These are phyloP conservation scores for Pelargonium nanum DNA, from an alignment of 345 rosid species.

Conservation along the genomic window DNA sequence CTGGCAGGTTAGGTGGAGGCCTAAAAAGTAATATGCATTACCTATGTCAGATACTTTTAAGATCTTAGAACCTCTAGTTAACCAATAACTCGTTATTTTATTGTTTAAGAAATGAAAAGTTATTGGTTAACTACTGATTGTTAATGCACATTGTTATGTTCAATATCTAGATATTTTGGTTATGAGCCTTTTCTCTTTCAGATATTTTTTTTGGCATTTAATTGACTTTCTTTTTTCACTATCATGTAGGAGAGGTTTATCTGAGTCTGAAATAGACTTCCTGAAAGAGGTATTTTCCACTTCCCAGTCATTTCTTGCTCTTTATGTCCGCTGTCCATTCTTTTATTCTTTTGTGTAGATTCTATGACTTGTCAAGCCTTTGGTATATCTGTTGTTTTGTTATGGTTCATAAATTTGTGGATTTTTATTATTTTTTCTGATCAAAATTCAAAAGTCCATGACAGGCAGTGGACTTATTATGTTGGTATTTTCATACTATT, in stretches of 20 bases:
- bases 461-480: not conserved
- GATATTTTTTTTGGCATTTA: not conserved
- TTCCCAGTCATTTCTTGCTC: constrained; percentile 10
- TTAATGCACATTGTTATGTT: not conserved
- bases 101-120: no score
- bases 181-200: not conserved
- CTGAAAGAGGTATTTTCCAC: constrained; percentile 57
- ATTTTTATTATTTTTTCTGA: no score
- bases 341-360: constrained; percentile 1
- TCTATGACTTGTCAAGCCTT: not conserved
- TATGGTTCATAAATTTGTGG: not conserved
- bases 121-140: not conserved
- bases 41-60: no score
- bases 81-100: no score
- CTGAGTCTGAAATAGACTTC: constrained; percentile 69
- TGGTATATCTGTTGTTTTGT: not conserved
- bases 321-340: constrained; percentile 11
- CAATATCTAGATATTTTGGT: not conserved
- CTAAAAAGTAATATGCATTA: no score
- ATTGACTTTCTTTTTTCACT: constrained; percentile 1
- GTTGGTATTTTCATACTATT: not conserved
- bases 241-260: constrained; percentile 78
- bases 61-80: no score
- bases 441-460: not conserved
- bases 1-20: no score